A percentile compares a stretch with the other conserved stretches of the same genome.
Evolutionary conservation across 1,139 yeast species (phyloP).

Genomic region (Lodderomyces margitis): DNA sequence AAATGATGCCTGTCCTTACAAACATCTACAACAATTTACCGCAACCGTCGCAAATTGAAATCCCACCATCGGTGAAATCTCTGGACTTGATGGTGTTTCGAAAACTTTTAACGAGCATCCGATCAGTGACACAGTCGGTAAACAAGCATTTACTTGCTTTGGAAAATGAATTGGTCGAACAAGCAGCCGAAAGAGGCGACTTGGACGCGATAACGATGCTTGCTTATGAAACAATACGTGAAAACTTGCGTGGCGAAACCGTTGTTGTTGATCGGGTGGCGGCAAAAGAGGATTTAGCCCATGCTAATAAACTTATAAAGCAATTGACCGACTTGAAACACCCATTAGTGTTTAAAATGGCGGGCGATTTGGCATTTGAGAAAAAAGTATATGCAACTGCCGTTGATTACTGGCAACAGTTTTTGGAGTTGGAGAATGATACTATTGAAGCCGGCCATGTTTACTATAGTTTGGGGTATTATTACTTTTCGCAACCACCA

Average conservation of each 20-base stretch:
- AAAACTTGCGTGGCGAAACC: constrained; percentile 10
- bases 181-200: constrained; percentile 81
- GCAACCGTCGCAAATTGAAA: constrained; percentile 27
- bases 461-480: constrained; percentile 64
- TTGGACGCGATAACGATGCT: constrained; percentile 76
- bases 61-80: constrained; percentile 49
- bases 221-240: constrained; percentile 57
- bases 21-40: constrained; percentile 48
- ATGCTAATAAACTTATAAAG: constrained; percentile 63
- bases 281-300: constrained; percentile 53
- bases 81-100: constrained; percentile 68
- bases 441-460: constrained; percentile 72
- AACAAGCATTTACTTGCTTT: constrained; percentile 55
- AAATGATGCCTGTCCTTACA: constrained; percentile 53
- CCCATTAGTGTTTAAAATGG: constrained; percentile 68
- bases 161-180: constrained; percentile 71
- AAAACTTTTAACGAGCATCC: constrained; percentile 58
- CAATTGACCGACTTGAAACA: constrained; percentile 61
- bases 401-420: constrained; percentile 57
- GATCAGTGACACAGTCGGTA: constrained; percentile 59
- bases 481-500: constrained; percentile 49
- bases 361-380: constrained; percentile 67
- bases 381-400: constrained; percentile 49
- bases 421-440: constrained; percentile 52
- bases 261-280: constrained; percentile 45